Conservation (phyloP, 1,139 yeast genomes). For the Arxiozyma slooffiae region DNA sequence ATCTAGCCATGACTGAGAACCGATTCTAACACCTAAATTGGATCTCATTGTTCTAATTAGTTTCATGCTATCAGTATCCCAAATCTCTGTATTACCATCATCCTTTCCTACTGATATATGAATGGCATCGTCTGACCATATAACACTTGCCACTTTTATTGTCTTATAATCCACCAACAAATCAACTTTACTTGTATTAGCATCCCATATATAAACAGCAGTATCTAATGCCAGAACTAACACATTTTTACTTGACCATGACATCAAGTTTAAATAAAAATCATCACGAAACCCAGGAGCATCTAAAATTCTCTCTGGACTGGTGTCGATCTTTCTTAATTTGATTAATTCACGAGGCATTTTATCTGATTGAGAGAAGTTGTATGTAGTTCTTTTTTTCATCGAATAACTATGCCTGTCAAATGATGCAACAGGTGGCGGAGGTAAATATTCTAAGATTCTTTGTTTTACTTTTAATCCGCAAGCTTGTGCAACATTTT, state of each 20-base stretch:
- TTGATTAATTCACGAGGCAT: constrained; percentile 27
- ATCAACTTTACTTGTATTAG: constrained; percentile 70
- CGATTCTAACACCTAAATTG: constrained; percentile 64
- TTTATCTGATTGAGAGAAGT: constrained; percentile 13
- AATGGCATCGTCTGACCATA: constrained; percentile 90
- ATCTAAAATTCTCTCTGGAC: constrained; percentile 88
- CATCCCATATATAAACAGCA: constrained; percentile 88
- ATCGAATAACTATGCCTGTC: constrained; percentile 23
- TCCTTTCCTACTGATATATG: constrained; percentile 78
- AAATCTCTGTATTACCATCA: constrained; percentile 79
- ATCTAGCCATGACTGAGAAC: constrained; percentile 77
- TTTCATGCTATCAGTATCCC: constrained; percentile 79
- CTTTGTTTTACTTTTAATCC: constrained; percentile 80
- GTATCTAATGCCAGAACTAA: constrained; percentile 85
- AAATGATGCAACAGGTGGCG: constrained; percentile 54
- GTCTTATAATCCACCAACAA: constrained; percentile 41
- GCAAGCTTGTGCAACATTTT: constrained; percentile 89
- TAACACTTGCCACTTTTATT: constrained; percentile 53
- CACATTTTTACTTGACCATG: constrained; percentile 80
- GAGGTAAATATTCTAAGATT: constrained; percentile 77
- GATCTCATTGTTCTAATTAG: constrained; percentile 70
- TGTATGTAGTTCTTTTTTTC: constrained; percentile 25
- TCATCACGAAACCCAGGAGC: constrained; percentile 95
- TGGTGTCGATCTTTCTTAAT: constrained; percentile 65
- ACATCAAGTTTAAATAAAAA: constrained; percentile 74